Percentiles rank a stretch among this genome's conserved stretches.
Evolutionary conservation across 2,329 filamentous ascomycete genomes (phyloP).

Genomic region (Rhinocladiella mackenziei): DNA sequence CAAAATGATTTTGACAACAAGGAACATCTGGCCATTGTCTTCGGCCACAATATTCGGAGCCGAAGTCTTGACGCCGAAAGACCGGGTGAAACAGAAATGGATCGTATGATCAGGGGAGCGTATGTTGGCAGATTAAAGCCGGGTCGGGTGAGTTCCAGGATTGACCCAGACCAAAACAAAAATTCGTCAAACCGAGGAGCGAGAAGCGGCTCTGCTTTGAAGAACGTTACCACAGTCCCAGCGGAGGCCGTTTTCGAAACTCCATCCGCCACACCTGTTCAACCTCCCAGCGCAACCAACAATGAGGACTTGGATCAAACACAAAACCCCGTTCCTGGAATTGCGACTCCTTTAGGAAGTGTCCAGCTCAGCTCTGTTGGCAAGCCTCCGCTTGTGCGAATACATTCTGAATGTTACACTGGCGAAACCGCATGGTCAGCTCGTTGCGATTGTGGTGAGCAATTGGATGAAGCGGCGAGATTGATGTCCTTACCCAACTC

Average conservation of each 20-base stretch:
- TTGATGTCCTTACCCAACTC: slow-evolving; percentile 71
- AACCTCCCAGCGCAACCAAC: slow-evolving; percentile 4
- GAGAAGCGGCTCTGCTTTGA: slow-evolving; percentile 29
- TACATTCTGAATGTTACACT: slow-evolving; percentile 97
- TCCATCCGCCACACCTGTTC: slow-evolving; percentile 1
- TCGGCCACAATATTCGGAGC: slow-evolving; percentile 77
- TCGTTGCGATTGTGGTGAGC: slow-evolving; percentile 94
- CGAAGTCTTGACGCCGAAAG: slow-evolving; percentile 52
- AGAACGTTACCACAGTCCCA: slow-evolving; percentile 27
- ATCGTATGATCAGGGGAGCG: slow-evolving; percentile 85
- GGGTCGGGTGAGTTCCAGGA: slow-evolving; percentile 71
- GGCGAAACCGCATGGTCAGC: slow-evolving; percentile 98
- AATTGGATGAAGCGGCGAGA: slow-evolving; percentile 90
- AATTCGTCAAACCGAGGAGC: slow-evolving; percentile 4
- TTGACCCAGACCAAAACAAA: slow-evolving; percentile 41
- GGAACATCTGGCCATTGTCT: slow-evolving; percentile 95
- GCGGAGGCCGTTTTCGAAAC: slow-evolving; percentile 18
- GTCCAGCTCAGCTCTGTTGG: slow-evolving; percentile 1
- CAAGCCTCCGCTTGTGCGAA: slow-evolving; percentile 72
- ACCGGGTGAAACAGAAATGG: slow-evolving; percentile 49
- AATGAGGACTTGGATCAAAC: slow-evolving; percentile 15
- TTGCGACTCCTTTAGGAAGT: slow-evolving; percentile 12
- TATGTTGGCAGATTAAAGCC: slow-evolving; percentile 86
- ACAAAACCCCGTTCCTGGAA: slow-evolving; percentile 5
- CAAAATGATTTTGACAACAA: slow-evolving; percentile 90